Percentiles rank a stretch among this genome's conserved stretches.
Conservation (phyloP, 257 asterid genomes). For the Solanum tarapatanum region DNA sequence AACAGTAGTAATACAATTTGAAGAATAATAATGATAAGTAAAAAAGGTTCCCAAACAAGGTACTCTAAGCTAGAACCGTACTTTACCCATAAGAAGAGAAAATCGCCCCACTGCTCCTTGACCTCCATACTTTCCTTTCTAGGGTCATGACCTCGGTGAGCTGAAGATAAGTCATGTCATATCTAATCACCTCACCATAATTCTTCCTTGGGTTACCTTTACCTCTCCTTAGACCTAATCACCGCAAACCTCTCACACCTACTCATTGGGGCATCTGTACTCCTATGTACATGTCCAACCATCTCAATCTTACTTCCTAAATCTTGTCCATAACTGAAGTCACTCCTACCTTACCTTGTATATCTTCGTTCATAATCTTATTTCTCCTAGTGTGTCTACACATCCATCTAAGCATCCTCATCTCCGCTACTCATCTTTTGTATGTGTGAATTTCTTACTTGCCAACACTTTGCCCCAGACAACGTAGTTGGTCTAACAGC, state of each 20-base stretch:
- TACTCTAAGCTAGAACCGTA: not conserved
- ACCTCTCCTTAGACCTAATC: not conserved
- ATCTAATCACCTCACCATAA: not conserved
- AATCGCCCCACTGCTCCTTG: not conserved
- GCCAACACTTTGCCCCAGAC: not conserved
- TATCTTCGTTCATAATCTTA: not conserved
- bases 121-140: not conserved
- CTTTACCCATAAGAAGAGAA: not conserved
- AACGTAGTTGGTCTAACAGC: not conserved
- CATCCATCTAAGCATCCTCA: not conserved
- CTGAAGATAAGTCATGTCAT: not conserved
- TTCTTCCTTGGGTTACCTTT: not conserved
- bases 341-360: not conserved
- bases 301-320: not conserved
- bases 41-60: not conserved
- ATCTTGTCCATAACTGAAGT: not conserved
- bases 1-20: not conserved
- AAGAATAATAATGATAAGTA: not conserved
- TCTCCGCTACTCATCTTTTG: not conserved
- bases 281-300: not conserved
- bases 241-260: not conserved
- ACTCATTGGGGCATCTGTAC: not conserved
- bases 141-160: not conserved
- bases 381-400: not conserved
- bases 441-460: not conserved